Conservation (phyloP, 495 filamentous ascomycete species). For the Xylaria flabelliformis region DNA sequence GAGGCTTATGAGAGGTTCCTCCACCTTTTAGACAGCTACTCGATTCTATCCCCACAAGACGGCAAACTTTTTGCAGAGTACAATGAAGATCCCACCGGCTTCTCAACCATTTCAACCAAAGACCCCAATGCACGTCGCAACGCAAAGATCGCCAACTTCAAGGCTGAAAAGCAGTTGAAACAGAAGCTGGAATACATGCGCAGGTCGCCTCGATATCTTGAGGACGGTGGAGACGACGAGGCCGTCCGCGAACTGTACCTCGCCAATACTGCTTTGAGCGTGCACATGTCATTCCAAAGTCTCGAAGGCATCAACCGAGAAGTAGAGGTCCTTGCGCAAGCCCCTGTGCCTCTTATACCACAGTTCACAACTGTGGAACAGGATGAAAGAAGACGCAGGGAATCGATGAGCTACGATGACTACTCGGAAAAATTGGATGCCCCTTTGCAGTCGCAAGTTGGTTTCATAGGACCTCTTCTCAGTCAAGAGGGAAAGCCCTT, state of each 20-base stretch:
- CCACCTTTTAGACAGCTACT: constrained; percentile 76
- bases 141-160: constrained; percentile 85
- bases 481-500: constrained; percentile 83
- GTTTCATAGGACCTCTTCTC: constrained; percentile 74
- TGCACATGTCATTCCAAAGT: constrained; percentile 81
- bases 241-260: constrained; percentile 78
- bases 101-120: constrained; percentile 69
- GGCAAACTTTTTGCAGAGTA: constrained; percentile 75
- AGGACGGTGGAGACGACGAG: constrained; percentile 69
- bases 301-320: constrained; percentile 86
- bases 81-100: constrained; percentile 66
- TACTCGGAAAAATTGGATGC: constrained; percentile 82
- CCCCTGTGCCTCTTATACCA: constrained; percentile 59
- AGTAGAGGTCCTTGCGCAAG: constrained; percentile 77
- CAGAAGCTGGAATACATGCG: constrained; percentile 70
- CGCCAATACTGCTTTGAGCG: constrained; percentile 71
- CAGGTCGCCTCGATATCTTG: constrained; percentile 49
- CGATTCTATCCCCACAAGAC: constrained; percentile 70
- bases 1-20: constrained; percentile 79
- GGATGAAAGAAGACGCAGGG: constrained; percentile 59
- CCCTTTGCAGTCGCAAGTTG: constrained; percentile 52
- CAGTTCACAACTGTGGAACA: constrained; percentile 43
- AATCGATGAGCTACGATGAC: constrained; percentile 47
- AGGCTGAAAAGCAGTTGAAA: constrained; percentile 85
- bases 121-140: constrained; percentile 78